A percentile compares a stretch with the other conserved stretches of the same genome.
These are phyloP conservation scores for Paramecium sonneborni DNA, from an alignment of 73 alveolate genomes.

Conservation along the genomic window DNA sequence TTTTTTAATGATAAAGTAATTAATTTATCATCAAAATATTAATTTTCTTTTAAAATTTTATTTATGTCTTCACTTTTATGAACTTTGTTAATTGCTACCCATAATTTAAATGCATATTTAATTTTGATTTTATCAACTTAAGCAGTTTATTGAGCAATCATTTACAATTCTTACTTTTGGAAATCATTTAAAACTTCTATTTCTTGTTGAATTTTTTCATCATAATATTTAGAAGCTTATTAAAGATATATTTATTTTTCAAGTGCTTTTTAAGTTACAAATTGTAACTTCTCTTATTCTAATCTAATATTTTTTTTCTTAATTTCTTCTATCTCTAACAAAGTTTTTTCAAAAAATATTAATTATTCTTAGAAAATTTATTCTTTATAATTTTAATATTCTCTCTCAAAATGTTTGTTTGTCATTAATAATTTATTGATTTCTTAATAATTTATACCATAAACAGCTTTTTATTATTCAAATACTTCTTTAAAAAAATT, in stretches of 20 bases:
- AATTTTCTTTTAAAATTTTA: not conserved
- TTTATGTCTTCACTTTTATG: not conserved
- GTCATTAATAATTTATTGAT: slow-evolving; percentile 58
- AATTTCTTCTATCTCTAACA: not conserved
- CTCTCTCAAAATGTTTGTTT: slow-evolving; percentile 60
- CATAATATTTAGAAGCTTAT: not conserved
- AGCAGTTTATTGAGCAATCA: not conserved
- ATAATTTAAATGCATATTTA: not conserved
- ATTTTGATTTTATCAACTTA: not conserved
- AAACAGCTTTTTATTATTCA: slow-evolving; percentile 59
- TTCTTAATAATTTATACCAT: slow-evolving; percentile 64
- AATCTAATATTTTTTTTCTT: not conserved
- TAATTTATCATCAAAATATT: not conserved
- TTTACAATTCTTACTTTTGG: not conserved
- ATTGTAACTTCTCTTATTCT: not conserved
- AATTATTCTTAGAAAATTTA: not conserved
- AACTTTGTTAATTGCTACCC: not conserved
- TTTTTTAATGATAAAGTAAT: not conserved
- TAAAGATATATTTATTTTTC: not conserved
- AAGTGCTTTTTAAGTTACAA: not conserved
- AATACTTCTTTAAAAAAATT: slow-evolving; percentile 55
- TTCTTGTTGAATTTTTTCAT: not conserved
- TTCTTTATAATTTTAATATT: slow-evolving; percentile 51
- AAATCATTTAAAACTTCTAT: not conserved
- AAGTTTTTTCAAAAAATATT: not conserved